Evolutionary conservation across 1,284 basidiomycete genomes (phyloP), one percentile per base, ranked within the genome.

Genomic region (Mycena sp.): DNA sequence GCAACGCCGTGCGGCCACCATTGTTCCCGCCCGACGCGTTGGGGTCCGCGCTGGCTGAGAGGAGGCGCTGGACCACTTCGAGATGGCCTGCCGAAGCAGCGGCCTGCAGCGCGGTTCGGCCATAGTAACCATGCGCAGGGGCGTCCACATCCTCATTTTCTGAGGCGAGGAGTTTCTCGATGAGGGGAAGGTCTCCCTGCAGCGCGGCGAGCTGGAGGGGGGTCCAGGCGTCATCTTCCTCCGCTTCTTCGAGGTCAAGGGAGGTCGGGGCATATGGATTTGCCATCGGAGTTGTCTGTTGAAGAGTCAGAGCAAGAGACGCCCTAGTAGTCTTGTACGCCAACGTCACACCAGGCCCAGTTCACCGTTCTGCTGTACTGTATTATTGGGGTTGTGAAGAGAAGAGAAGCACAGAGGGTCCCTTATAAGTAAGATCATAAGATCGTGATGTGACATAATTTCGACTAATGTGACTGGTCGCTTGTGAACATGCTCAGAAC

Each of bases 11-110:
- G 6, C 57, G 38, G 16, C 61, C 65, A 5, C 35, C 52, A 43
- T 67, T 67, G 49, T 60, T 63, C n/a, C 65, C 61, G 0, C 65
- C 65, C 3, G 61, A 49, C 0, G 61, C 61, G 17, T 67, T 63
- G 5, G 57, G 52, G 23, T 67, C 53, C 7, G 61, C 65, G 7
- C 58, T 54, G 0, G 61, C 56, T 6, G 52, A 25, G 5, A 67
- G 57, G 4, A 67, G 57, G 25, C 14, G 44, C 10, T 53, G 6
- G 9, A 67, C 65, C 35, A 60, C 25, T 6, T 41, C 61, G 19
- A 67, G 6, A 25, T 67, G 65, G 21, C 65, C 61, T 12, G 35
- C n/a, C 1, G 61, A 55, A 5, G 56, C 51, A 12, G 64, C 61
- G 9, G 52, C 61, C 23, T 66, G 65, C 12, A 67, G 61, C 4